phyloP scores from a whole-genome alignment of 306 rosid genomes.

The Purshia tridentata region DNA sequence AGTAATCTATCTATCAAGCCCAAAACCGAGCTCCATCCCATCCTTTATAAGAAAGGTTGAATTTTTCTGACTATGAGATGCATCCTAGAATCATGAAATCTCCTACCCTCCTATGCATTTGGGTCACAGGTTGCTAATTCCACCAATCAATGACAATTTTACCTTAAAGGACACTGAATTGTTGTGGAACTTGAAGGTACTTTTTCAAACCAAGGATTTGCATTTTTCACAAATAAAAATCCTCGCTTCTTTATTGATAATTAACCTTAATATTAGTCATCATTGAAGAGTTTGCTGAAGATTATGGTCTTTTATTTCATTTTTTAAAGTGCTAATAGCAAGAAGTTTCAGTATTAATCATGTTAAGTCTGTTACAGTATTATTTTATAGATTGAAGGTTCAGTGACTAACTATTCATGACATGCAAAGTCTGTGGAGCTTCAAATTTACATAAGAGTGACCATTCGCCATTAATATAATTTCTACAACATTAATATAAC shows the following conservation, averaged over 20 bases:
- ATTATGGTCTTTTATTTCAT: too few species aligned
- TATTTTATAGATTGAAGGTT: too few species aligned
- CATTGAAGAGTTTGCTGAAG: background rate
- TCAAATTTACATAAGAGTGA: too few species aligned
- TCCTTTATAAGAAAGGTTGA: conserved; percentile 13
- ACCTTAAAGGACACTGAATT: background rate
- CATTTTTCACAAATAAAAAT: background rate
- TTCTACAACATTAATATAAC: too few species aligned
- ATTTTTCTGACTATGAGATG: background rate
- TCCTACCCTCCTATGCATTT: background rate
- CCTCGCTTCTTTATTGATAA: background rate
- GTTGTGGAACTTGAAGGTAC: background rate
- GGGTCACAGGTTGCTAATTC: too few species aligned
- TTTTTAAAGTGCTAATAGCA: too few species aligned
- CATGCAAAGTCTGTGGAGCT: too few species aligned
- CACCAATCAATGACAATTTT: too few species aligned
- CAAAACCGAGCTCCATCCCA: background rate
- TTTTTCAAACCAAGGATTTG: background rate
- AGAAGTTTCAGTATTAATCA: too few species aligned
- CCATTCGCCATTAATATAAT: too few species aligned
- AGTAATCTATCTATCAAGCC: background rate
- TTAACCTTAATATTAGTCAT: background rate
- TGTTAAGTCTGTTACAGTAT: too few species aligned
- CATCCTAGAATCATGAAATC: background rate
- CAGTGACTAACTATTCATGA: too few species aligned